Evolutionary conservation across 2,329 filamentous ascomycete genomes (phyloP), one percentile per base, ranked within the genome.

Genomic region (Elsinoe ampelina): DNA sequence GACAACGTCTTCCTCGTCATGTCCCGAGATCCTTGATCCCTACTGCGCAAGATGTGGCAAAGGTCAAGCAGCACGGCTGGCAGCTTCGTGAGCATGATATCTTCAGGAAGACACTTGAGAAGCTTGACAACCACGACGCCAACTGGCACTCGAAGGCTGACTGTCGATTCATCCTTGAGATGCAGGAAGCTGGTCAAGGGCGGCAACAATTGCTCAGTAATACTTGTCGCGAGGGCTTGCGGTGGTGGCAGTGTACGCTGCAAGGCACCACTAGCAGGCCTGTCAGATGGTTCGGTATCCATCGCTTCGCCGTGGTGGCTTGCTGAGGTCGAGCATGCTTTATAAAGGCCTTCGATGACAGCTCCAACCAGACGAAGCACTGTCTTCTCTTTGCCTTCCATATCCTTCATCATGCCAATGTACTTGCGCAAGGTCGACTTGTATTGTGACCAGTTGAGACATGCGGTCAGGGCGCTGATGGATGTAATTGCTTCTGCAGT

Each of bases 101-200:
- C 77, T 48, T 82, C 75, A 0, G 93, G 87, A 20, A 98, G 78
- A 15, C 95, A 75, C 59, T 86, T 87, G 54, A 98, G 75, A 13
- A 97, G 78, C 70, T 95, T 95, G 59, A 95, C 86, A 42, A 92
- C 82, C 26, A 93, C 89, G 35, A 96, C 82, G 22, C 90, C 91
- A 4, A 95, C 86, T 0, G 92, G 91, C 34, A 96, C 86, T 69
- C 93, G 88, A 54, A 93, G 82, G 72, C 91, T 95, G 70, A 98
- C 92, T 51, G 90, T 91, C 1, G 89, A 85, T 68, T 98, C 93
- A 61, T 97, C 89, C 70, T 96, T 97, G 65, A 95, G 85, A 64
- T 96, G 91, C 26, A 97, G 80, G 67, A 95, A 93, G 45, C 83
- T 81, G n/a, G 85, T 79, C 32, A 98, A 73, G 15, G 87, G 81